Evolutionary conservation across 116 monocot genomes (phyloP), one percentile per base, ranked within the genome.

Genomic region (Cymodocea nodosa): DNA sequence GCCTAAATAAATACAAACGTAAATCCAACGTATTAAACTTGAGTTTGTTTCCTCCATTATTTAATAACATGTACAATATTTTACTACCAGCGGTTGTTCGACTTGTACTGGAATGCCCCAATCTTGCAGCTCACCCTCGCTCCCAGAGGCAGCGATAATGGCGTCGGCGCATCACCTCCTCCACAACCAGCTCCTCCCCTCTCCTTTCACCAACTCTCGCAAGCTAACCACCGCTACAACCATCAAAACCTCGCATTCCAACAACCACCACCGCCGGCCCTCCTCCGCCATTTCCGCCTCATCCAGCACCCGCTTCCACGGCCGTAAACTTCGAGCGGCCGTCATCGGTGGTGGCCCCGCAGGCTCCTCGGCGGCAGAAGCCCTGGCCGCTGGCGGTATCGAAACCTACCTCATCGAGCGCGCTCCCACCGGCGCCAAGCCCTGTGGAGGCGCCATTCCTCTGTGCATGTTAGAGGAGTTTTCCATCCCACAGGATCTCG

Each of bases 401-500:
- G 70, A 78, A 44, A 84, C 89, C 1, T 94, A 71, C 78, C 86
- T 94, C 65, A 48, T 94, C 70, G 94, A 94, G 67, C 89, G 93
- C n/a, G 79, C 67, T 75, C 93, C 93, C 23, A 3, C 75, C 14
- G 89, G 86, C 54, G 66, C 94, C 13, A 94, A 94, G 76, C 94
- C 94, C 48, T 94, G 94, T 75, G 94, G 94, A 56, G 94, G 89
- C 75, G 89, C 89, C 72, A 94, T 94, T 52, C 94, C 94, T 12
- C 89, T 89, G 56, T 86, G 86, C 78, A 94, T 89, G 94, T 81
- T 94, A 36, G 82, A 80, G 25, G 94, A 94, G 84, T 94, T 94
- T 82, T 74, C 82, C 75, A 63, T 94, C 71, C 89, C 94, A 6
- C 4, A 37, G 16, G 35, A 60, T 50, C 83, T 94, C 64, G 68